These are phyloP conservation scores for Escallonia herrerae DNA, from an alignment of 129 eudicot species.

Conservation along the genomic window DNA sequence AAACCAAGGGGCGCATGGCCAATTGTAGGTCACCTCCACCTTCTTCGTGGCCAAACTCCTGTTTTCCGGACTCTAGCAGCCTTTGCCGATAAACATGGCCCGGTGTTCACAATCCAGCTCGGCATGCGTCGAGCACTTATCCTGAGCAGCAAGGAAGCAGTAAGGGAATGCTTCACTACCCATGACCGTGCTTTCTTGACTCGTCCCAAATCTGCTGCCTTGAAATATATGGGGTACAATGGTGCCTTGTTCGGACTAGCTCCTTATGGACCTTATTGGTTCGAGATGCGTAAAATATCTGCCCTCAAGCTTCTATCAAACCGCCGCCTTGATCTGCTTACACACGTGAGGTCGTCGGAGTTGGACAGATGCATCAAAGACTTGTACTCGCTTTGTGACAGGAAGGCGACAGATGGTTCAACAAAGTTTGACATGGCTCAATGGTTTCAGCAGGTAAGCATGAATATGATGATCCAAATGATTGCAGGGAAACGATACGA, in stretches of 20 bases:
- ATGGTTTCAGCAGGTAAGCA: conserved; percentile 38
- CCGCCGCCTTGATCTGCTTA: conserved; percentile 34
- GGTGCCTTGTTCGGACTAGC: conserved; percentile 38
- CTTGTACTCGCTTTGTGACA: conserved; percentile 8
- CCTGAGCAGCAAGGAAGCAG: conserved; percentile 38
- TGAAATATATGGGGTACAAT: conserved; percentile 40
- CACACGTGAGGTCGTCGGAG: conserved; percentile 36
- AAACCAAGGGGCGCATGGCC: conserved; percentile 53
- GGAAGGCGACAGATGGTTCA: conserved; percentile 1
- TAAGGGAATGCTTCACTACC: conserved; percentile 50
- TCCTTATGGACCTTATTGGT: conserved; percentile 64
- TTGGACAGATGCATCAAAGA: conserved; percentile 17
- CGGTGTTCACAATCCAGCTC: conserved; percentile 43
- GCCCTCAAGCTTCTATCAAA: conserved; percentile 39
- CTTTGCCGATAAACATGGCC: conserved; percentile 40
- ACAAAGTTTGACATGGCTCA: conserved; percentile 19
- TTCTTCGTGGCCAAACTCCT: conserved; percentile 30
- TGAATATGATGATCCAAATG: conserved; percentile 29
- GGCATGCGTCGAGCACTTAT: conserved; percentile 46
- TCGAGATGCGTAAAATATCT: conserved; percentile 44
- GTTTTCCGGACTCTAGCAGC: conserved; percentile 42
- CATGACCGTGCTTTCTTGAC: conserved; percentile 45
- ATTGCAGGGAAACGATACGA: conserved; percentile 38
- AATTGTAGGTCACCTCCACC: conserved; percentile 52
- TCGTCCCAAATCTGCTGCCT: conserved; percentile 46